Base-by-base conservation (phyloP, 805 yeast species). In the Debaryomyces hansenii region DNA sequence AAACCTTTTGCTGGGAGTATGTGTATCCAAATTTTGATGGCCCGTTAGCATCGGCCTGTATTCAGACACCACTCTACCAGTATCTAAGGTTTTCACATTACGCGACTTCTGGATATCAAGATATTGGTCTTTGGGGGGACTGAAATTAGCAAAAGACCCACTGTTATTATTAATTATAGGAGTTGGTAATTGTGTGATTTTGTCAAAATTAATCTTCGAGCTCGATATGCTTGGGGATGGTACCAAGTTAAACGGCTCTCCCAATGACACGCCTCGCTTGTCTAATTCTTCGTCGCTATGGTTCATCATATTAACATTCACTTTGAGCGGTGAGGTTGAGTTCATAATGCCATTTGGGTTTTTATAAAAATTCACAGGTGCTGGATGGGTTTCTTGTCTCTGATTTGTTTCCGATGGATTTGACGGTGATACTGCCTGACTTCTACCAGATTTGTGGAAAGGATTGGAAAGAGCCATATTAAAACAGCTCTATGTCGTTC, bases 121-220 rank as follows among this genome's bases (percentile, higher is more conserved):
- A 14, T 24, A 11, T 15, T 38, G 38, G 15, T 31, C 34, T 20
- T 24, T 41, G 20, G 29, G 34, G 2, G 44, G 33, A 14, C 50
- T 46, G 41, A 51, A 53, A 20, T 39, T 50, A 4, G 52, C 37
- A 46, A 61, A 60, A 4, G 58, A 51, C 1, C 59, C 62, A 28
- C 41, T 28, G 15, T 35, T 34, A 31, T 35, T 50, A 24, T 55
- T 60, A 5, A 67, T 54, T 2, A 75, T 55, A 1, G 82, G 82
- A 0, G 80, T 74, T 2, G 82, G 82, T 15, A 77, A 57, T 41
- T 69, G 76, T 1, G 78, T 66, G 12, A 75, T 60, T 10, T 60
- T 58, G 36, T 68, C 70, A 51, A 63, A 66, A 14, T 51, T 51
- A 8, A 41, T 36, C 10, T 29, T 41, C 2, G 40, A 27, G n/a